Conservation (phyloP, 73 alveolate genomes). For the Paramecium bursaria region DNA sequence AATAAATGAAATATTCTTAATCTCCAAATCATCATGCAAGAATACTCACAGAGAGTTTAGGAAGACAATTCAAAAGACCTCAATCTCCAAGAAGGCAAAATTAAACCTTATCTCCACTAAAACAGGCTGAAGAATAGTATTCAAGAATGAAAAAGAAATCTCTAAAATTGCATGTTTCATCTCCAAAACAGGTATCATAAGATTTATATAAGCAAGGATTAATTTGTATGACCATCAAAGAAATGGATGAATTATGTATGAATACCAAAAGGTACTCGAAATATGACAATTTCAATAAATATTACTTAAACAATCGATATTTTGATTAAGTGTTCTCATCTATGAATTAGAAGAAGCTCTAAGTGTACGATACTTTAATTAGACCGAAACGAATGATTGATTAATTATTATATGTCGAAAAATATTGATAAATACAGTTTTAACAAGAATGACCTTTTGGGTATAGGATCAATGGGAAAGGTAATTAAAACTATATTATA, state of each 20-base stretch:
- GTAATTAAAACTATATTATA: not conserved
- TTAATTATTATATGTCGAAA: no score
- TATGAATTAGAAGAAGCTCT: conserved; percentile 15
- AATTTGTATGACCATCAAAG: conserved; percentile 33
- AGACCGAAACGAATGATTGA: no score
- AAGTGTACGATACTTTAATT: conserved; percentile 27
- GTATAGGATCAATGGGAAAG: conserved; percentile 32
- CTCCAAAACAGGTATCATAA: no score
- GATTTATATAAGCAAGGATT: conserved; percentile 1
- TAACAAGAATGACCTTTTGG: conserved; percentile 1
- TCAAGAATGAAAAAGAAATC: no score
- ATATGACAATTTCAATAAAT: not conserved
- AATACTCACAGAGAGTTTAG: no score
- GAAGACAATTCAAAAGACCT: no score
- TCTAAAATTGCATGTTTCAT: no score
- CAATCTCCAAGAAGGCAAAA: no score
- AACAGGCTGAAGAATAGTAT: no score
- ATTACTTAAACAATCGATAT: conserved; percentile 14
- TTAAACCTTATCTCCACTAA: no score
- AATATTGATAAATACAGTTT: conserved; percentile 26
- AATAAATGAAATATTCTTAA: no score
- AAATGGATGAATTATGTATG: conserved; percentile 21
- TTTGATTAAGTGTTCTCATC: not conserved
- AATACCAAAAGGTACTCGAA: conserved; percentile 15
- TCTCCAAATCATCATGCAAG: no score